These are phyloP conservation scores for Hemisphaericaspora subhashii DNA, from an alignment of 1,139 yeast species.

Conservation along the genomic window DNA sequence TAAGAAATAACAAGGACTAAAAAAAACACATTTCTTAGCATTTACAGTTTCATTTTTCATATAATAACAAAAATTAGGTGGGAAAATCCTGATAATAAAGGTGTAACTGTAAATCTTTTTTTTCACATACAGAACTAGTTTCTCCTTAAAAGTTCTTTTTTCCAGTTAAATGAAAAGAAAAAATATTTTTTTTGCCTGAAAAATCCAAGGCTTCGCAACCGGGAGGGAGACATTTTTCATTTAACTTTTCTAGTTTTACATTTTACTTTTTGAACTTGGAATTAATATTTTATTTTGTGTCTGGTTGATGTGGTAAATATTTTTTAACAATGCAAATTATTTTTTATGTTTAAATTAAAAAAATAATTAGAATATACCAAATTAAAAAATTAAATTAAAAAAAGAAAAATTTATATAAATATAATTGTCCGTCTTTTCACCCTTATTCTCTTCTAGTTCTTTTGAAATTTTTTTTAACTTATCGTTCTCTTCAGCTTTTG, in stretches of 20 bases:
- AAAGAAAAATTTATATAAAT: neutral
- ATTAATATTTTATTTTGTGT: constrained; percentile 4
- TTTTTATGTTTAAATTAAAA: neutral
- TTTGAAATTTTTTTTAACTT: neutral
- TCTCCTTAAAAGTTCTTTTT: constrained; percentile 1
- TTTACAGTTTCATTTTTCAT: neutral
- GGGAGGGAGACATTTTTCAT: neutral
- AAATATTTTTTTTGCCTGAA: neutral
- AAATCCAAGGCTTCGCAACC: neutral
- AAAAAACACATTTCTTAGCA: no score
- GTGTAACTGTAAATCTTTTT: no score
- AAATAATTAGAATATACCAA: neutral
- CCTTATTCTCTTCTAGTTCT: neutral
- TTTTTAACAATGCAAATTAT: neutral
- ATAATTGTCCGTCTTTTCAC: neutral
- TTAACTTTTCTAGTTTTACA: constrained; percentile 1
- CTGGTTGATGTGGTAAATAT: constrained; percentile 1
- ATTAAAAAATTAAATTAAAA: neutral
- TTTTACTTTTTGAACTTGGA: no score
- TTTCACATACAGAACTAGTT: no score
- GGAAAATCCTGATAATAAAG: constrained; percentile 10
- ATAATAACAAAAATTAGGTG: neutral
- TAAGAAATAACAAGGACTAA: no score
- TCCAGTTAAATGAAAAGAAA: neutral
- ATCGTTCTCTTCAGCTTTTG: neutral